Evolutionary conservation across 2,329 filamentous ascomycete species (phyloP), one percentile per base, ranked within the genome.

Genomic region (Colletotrichum sp.): DNA sequence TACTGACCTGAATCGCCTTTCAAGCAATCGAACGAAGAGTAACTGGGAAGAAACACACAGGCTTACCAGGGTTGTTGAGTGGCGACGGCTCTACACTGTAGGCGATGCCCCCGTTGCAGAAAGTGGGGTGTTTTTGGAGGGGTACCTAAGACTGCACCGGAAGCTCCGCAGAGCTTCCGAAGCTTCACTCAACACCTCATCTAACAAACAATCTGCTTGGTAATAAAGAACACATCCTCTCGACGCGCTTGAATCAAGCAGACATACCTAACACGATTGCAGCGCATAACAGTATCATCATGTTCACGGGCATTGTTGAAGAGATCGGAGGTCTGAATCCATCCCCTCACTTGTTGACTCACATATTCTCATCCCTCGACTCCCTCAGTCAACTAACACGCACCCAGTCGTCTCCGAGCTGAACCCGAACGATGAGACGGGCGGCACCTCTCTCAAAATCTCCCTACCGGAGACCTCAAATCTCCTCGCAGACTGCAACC

Each of bases 231-330:
- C 28, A 71, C 18, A 55, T n/a, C 36, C 26, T 16, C 21, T 12
- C 28, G 12, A 9, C 21, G 21, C 34, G 12, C 28, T 24, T 16
- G 12, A 26, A 6, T n/a, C 32, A n/a, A 5, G 43, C 13, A 21
- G 43, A 52, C n/a, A 52, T 13, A 21, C 43, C 36, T 21, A 36
- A 34, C n/a, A 43, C 18, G n/a, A 64, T 9, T 13, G 8, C 16
- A 32, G 13, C 18, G 16, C 24, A 21, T 14, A 55, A 18, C 16
- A 55, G 36, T 57, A 12, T n/a, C 32, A 21, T 21, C 76, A 99
- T 99, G 97, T 99, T 99, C 83, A 99, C 97, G 74, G 97, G 97
- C 80, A 94, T 98, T 77, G 95, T 98, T 71, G 96, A 98, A 87
- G 94, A 94, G 77, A 94, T 99, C 78, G 97, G 97, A 88, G 96